These are phyloP conservation scores for Penicillium sp. DNA, from an alignment of 2,329 filamentous ascomycete species.

Conservation along the genomic window DNA sequence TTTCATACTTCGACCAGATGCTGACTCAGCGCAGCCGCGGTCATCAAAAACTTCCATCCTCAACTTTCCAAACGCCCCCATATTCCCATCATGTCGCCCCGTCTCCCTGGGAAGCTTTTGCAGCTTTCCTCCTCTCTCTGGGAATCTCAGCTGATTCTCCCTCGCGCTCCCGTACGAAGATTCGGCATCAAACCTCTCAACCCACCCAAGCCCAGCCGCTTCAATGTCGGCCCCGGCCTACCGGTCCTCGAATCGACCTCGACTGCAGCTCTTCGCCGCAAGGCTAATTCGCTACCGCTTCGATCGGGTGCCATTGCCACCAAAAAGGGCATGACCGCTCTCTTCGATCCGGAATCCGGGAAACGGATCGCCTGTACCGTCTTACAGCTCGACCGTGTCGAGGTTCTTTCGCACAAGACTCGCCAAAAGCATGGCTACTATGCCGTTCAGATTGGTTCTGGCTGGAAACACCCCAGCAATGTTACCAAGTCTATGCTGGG, in stretches of 20 bases:
- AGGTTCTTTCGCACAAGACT: slow-evolving; percentile 85
- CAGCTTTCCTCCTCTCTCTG: slow-evolving; percentile 27
- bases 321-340: slow-evolving; percentile 93
- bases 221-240: slow-evolving; percentile 48
- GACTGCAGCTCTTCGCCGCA: slow-evolving; percentile 55
- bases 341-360: slow-evolving; percentile 72
- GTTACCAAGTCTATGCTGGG: slow-evolving; percentile 77
- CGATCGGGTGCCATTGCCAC: slow-evolving; percentile 77
- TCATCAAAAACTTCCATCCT: slow-evolving; percentile 21
- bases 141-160: slow-evolving; percentile 21
- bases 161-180: slow-evolving; percentile 29
- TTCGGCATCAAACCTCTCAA: slow-evolving; percentile 56
- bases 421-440: slow-evolving; percentile 77
- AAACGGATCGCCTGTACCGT: slow-evolving; percentile 81
- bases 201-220: slow-evolving; percentile 48
- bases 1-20: neutral
- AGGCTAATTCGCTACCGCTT: slow-evolving; percentile 53
- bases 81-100: slow-evolving; percentile 31
- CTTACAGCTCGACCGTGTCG: slow-evolving; percentile 84
- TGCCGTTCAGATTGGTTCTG: slow-evolving; percentile 83
- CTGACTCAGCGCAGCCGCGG: slow-evolving; percentile 16
- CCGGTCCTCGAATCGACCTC: slow-evolving; percentile 51
- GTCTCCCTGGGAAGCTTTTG: slow-evolving; percentile 29
- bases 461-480: slow-evolving; percentile 66
- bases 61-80: slow-evolving; percentile 5